These are phyloP conservation scores for Cryptococcus sp. DNA, from an alignment of 1,284 basidiomycete species.

Conservation along the genomic window DNA sequence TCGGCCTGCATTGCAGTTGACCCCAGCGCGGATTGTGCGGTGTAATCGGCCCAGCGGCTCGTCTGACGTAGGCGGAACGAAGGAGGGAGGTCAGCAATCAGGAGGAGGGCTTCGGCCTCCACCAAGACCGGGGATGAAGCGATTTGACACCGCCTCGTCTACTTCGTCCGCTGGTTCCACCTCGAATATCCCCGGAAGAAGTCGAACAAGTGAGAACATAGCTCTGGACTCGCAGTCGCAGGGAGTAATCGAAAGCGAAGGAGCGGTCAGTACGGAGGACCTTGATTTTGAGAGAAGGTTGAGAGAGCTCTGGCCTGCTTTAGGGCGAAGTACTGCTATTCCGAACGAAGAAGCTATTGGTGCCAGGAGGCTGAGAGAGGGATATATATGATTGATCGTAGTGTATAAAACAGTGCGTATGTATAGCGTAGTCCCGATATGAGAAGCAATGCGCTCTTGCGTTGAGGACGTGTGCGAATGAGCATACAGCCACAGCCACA, in stretches of 20 bases:
- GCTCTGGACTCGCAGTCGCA: background rate
- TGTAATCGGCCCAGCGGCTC: constrained; percentile 3
- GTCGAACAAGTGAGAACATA: constrained; percentile 9
- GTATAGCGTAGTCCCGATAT: too few relatives aligned
- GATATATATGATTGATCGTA: constrained; percentile 9
- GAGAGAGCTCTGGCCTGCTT: constrained; percentile 25
- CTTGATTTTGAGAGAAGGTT: constrained; percentile 15
- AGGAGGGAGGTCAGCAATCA: background rate
- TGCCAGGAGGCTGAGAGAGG: constrained; percentile 7
- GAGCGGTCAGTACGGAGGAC: background rate
- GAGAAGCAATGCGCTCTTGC: too few relatives aligned
- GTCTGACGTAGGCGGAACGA: too few relatives aligned
- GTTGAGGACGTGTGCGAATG: too few relatives aligned
- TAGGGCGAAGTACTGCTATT: background rate
- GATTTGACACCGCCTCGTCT: background rate
- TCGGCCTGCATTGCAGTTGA: background rate
- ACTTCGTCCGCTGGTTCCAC: background rate
- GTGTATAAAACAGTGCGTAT: too few relatives aligned
- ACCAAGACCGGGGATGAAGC: constrained; percentile 16
- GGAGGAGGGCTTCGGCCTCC: constrained; percentile 17
- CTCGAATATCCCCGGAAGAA: background rate
- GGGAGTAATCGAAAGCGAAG: background rate
- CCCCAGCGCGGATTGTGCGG: constrained; percentile 6
- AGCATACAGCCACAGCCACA: too few relatives aligned
- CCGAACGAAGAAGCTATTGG: background rate